phyloP scores from a whole-genome alignment of 805 yeast species.

The Saccharomyces paradoxus region DNA sequence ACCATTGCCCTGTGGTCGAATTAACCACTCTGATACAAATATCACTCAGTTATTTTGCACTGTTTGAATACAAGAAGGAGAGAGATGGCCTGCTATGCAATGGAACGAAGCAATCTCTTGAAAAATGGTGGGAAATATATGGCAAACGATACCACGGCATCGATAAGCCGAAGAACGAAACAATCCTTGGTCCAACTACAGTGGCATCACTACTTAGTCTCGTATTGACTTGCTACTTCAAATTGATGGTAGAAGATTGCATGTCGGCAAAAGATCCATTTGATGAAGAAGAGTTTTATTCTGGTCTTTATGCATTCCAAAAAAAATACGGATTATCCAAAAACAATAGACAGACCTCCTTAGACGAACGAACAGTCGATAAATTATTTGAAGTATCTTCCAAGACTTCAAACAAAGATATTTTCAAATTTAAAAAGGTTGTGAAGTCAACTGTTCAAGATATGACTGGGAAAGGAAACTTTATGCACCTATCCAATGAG shows the following conservation, averaged over 20 bases:
- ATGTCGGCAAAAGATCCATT: conserved; percentile 75
- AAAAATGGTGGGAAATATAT: conserved; percentile 73
- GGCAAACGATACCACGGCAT: conserved; percentile 37
- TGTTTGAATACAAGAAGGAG: conserved; percentile 49
- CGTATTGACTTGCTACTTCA: conserved; percentile 54
- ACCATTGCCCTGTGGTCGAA: conserved; percentile 59
- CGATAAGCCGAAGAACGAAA: conserved; percentile 36
- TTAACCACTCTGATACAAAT: conserved; percentile 68
- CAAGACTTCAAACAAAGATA: conserved; percentile 36
- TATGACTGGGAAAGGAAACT: conserved; percentile 36
- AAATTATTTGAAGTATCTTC: conserved; percentile 41
- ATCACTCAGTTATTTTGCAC: conserved; percentile 66
- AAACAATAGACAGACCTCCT: conserved; percentile 37
- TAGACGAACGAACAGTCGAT: conserved; percentile 51
- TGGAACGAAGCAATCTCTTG: conserved; percentile 62
- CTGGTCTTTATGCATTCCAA: conserved; percentile 70
- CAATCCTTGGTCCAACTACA: conserved; percentile 53
- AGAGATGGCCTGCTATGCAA: conserved; percentile 84
- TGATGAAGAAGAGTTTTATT: conserved; percentile 60
- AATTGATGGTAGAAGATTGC: conserved; percentile 52
- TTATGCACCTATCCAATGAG: conserved; percentile 31
- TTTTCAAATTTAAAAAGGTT: conserved; percentile 50
- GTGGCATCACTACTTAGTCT: conserved; percentile 77
- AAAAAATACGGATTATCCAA: conserved; percentile 45
- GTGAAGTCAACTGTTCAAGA: conserved; percentile 72